Evolutionary conservation across 2,329 filamentous ascomycete genomes (phyloP).

Genomic region (Metarhizium anisopliae): DNA sequence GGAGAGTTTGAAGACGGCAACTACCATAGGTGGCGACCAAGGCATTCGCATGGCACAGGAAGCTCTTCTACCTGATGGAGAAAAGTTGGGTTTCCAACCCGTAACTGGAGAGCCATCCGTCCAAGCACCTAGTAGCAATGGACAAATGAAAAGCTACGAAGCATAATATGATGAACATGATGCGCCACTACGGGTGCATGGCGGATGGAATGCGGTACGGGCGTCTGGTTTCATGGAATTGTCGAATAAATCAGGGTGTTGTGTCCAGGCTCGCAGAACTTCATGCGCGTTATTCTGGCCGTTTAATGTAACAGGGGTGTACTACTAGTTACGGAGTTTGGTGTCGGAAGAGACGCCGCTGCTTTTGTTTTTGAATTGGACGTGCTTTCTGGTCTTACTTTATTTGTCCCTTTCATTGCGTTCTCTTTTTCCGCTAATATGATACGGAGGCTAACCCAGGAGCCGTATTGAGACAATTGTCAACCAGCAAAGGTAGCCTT

Average conservation of each 20-base stretch:
- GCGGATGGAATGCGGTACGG: background rate
- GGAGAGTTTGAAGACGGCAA: slow-evolving; percentile 56
- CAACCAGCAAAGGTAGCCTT: too few species aligned
- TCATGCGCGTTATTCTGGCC: background rate
- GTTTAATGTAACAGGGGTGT: background rate
- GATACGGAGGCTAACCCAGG: too few species aligned
- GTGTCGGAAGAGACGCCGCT: background rate
- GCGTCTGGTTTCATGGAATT: background rate
- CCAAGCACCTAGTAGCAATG: slow-evolving; percentile 46
- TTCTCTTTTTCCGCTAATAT: too few species aligned
- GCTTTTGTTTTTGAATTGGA: background rate
- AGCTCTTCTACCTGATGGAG: slow-evolving; percentile 33
- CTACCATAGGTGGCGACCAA: slow-evolving; percentile 38
- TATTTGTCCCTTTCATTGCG: background rate
- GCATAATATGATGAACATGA: slow-evolving; percentile 23
- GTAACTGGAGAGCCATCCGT: slow-evolving; percentile 32
- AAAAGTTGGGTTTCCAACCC: slow-evolving; percentile 45
- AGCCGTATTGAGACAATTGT: too few species aligned
- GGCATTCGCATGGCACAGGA: slow-evolving; percentile 39
- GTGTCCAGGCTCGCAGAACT: background rate
- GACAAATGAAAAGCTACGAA: slow-evolving; percentile 49
- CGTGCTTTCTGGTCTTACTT: background rate
- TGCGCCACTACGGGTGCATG: background rate
- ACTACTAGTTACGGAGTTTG: slow-evolving; percentile 3
- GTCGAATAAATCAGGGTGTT: background rate